phyloP scores from a whole-genome alignment of 2,329 filamentous ascomycete genomes.

The Alternaria sp. region DNA sequence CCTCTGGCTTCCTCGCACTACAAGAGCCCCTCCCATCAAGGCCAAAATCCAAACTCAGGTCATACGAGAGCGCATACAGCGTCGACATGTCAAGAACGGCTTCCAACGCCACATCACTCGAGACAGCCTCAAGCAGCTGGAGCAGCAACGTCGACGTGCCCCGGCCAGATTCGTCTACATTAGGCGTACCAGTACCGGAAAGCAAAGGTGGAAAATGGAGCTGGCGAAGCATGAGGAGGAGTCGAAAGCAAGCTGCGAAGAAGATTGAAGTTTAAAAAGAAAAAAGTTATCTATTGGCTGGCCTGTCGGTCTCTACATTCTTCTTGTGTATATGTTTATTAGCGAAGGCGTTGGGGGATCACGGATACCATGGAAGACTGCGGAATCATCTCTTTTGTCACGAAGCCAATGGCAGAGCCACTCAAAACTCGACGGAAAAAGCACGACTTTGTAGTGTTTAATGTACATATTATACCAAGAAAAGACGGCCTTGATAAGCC shows the following conservation, averaged over 20 bases:
- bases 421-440: not conserved
- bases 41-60: conserved; percentile 26
- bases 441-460: conserved; percentile 14
- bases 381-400: conserved; percentile 24
- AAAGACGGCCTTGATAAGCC: not conserved
- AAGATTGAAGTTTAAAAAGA: conserved; percentile 7
- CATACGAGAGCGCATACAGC: conserved; percentile 32
- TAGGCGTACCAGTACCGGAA: conserved; percentile 28
- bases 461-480: conserved; percentile 7
- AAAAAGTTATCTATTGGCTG: not conserved
- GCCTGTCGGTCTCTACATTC: conserved; percentile 6
- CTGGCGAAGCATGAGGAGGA: conserved; percentile 34
- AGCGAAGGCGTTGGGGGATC: conserved; percentile 30
- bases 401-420: conserved; percentile 8
- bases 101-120: conserved; percentile 32
- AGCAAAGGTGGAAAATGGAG: conserved; percentile 28
- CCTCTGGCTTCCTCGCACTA: conserved; percentile 42
- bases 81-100: conserved; percentile 35
- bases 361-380: conserved; percentile 6
- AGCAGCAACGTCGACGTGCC: conserved; percentile 30
- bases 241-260: conserved; percentile 17
- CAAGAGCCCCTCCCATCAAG: conserved; percentile 33
- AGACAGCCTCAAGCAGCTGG: conserved; percentile 21
- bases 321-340: conserved; percentile 19
- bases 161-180: conserved; percentile 45